Base-by-base conservation (phyloP, 2,329 filamentous ascomycete genomes). In the Ceratocystis lukuohia region DNA sequence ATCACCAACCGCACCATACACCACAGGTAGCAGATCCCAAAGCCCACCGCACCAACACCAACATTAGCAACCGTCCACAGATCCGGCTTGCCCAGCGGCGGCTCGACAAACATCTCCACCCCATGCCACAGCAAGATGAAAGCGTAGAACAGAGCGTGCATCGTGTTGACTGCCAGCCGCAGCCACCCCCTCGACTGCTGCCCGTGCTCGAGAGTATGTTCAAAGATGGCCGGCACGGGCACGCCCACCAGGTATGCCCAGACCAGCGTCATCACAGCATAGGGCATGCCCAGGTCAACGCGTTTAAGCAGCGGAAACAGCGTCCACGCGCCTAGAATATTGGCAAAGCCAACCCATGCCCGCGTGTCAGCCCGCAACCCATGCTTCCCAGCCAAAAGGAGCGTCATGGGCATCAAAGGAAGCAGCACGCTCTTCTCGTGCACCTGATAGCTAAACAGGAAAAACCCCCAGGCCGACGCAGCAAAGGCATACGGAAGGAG, bases 371-470 rank as follows among this genome's bases (percentile, higher is more conserved):
- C 88, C 68, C 84, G 84, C 62, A 99, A 77, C 0, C 93, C 93
- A 62, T 89, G 84, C 69, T 87, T 84, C 17, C 88, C 86, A 17
- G 89, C 88, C 48, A 99, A 80, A 4, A 97, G 80, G 5, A 96
- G 77, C 0, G 92, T 97, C 89, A 95, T 96, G 0, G 94, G 94
- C 74, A 97, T 84, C 61, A 99, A 79, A 0, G 94, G 95, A 1
- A 99, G 82, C 4, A 99, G 80, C 0, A 96, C 91, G 70, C 92
- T 96, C 81, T 99, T 99, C 77, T 99, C 94, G 72, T 99, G 94
- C 0, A 99, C 95, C 74, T 99, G 94, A 74, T 96, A 99, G 71
- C 91, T 95, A 77, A 95, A 97, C 17, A 99, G 80, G 75, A 97
- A 99, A 79, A 99, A 99, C 0, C 88, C 93, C 94, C 94, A 99